Base-by-base conservation (phyloP, 2,329 filamentous ascomycete species). In the Mariannaea sp. region DNA sequence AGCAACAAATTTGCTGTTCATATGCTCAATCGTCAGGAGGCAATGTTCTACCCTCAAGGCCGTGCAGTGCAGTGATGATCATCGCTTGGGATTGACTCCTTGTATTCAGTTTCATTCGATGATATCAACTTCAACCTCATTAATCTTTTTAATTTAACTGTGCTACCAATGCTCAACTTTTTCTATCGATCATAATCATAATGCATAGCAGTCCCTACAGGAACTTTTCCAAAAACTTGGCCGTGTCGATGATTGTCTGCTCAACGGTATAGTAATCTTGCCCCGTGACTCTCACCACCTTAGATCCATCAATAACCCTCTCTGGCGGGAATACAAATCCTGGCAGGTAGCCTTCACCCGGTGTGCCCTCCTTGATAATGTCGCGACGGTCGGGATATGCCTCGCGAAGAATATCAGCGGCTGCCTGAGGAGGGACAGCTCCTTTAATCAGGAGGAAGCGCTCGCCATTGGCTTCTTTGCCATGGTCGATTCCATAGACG, bases 371-470 rank as follows among this genome's bases (percentile, higher is more conserved):
- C 38, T 65, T 62, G 45, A 65, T 65, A 24, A 50, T 51, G 22
- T 60, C 54, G 13, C 49, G 33, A 12, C 60, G 58, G 4, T 55
- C 36, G 4, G 61, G 63, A 27, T 56, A 65, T 10, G 59, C 59
- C 20, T 61, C 47, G 1, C 63, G 63, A n/a, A 65, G 62, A 7
- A 65, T 36, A 32, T 65, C 61, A 1, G 62, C 63, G 7, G 61
- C 63, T 1, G 56, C 61, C 20, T 65, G 63, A 1, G 62, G 63
- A 38, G 55, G 49, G 0, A 65, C 56, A 7, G 60, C 5, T 9
- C 63, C 63, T 3, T 41, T 53, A 4, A 52, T 35, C 8, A 65
- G 17, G 14, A 65, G 22, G 41, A 55, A 64, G 2, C 63, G 62
- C 26, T 65, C 55, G 4, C 59, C 57, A 6, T 64, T 49, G 5